These are phyloP conservation scores for Solanum rostratum DNA, from an alignment of 257 asterid species.

Conservation along the genomic window DNA sequence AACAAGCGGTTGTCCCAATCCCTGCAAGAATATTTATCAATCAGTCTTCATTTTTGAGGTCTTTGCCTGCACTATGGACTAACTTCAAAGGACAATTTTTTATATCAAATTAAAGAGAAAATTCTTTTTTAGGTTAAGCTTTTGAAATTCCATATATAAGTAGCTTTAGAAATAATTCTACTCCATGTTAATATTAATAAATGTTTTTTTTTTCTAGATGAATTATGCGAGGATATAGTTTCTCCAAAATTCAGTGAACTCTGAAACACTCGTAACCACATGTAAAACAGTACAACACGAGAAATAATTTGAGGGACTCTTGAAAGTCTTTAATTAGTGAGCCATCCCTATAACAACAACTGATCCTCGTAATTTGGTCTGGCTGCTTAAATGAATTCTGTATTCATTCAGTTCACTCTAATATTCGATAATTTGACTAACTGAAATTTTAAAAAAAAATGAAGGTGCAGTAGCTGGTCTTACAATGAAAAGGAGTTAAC, in stretches of 20 bases:
- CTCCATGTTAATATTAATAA: not conserved
- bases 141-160: not conserved
- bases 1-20: constrained; percentile 52
- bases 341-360: too few relatives aligned
- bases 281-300: not conserved
- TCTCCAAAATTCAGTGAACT: not conserved
- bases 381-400: not conserved
- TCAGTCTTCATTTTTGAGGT: not conserved
- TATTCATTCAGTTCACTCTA: constrained; percentile 6
- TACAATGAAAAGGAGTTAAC: constrained; percentile 66
- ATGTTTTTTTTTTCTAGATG: not conserved
- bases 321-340: not conserved
- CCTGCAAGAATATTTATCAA: constrained; percentile 29
- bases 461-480: constrained; percentile 13
- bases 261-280: not conserved
- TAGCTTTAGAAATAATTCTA: not conserved
- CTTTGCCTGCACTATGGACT: not conserved
- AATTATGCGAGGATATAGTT: not conserved
- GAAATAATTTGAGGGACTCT: not conserved
- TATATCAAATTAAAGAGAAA: not conserved
- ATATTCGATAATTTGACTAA: not conserved
- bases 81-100: not conserved
- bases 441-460: not conserved
- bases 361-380: not conserved
- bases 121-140: not conserved